Percentiles rank a stretch among this genome's conserved stretches.
Evolutionary conservation across 2,329 filamentous ascomycete species (phyloP).

Genomic region (Paraphoma chrysanthemicola): DNA sequence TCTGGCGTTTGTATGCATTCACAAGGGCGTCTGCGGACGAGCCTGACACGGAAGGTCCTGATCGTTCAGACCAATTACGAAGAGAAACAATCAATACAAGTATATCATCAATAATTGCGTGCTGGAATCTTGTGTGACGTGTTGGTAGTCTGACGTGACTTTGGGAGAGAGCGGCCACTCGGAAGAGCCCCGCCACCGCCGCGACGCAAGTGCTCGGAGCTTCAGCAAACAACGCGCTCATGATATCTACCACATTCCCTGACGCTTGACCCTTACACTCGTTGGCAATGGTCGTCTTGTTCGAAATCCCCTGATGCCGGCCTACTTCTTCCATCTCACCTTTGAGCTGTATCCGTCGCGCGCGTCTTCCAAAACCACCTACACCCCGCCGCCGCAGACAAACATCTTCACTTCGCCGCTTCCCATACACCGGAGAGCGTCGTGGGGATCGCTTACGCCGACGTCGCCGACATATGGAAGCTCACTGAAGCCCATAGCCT

Average conservation of each 20-base stretch:
- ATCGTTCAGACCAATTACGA: neutral
- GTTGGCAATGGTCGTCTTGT: slow-evolving; percentile 20
- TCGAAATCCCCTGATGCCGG: slow-evolving; percentile 56
- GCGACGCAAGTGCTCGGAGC: slow-evolving; percentile 1
- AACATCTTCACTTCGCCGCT: slow-evolving; percentile 56
- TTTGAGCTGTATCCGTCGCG: slow-evolving; percentile 63
- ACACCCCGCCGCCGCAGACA: slow-evolving; percentile 48
- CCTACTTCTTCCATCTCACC: slow-evolving; percentile 69
- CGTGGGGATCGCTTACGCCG: slow-evolving; percentile 42
- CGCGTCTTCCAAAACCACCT: slow-evolving; percentile 42
- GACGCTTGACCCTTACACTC: neutral
- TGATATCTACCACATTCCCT: no score
- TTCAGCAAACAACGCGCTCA: neutral
- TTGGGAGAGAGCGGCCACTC: neutral
- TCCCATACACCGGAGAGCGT: slow-evolving; percentile 50
- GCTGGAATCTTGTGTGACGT: neutral
- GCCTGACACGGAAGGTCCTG: slow-evolving; percentile 2
- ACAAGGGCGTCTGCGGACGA: slow-evolving; percentile 4
- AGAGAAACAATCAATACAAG: neutral
- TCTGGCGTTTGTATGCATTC: slow-evolving; percentile 27
- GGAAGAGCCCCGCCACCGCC: slow-evolving; percentile 3
- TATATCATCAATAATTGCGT: neutral
- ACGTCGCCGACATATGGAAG: slow-evolving; percentile 18
- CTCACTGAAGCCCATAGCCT: slow-evolving; percentile 24
- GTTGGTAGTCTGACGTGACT: neutral